Evolutionary conservation across 306 rosid genomes (phyloP).

Genomic region (Castanea mollissima): DNA sequence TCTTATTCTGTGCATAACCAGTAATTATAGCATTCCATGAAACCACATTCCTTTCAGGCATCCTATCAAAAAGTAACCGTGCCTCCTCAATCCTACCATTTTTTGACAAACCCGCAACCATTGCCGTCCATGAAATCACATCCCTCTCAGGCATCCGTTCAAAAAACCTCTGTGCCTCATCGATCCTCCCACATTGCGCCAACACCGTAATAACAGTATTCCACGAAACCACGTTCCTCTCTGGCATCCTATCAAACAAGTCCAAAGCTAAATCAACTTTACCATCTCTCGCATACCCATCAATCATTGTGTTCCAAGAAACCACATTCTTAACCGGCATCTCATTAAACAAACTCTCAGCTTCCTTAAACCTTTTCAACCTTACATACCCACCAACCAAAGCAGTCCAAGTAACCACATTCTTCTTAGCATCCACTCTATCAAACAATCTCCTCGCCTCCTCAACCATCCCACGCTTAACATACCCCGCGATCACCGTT

Average conservation of each 20-base stretch:
- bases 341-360: conserved; percentile 35
- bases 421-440: conserved; percentile 39
- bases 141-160: conserved; percentile 40
- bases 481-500: conserved; percentile 39
- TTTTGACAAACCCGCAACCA: conserved; percentile 39
- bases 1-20: conserved; percentile 38
- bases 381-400: conserved; percentile 42
- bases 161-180: conserved; percentile 36
- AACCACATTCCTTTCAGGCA: conserved; percentile 42
- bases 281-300: conserved; percentile 36
- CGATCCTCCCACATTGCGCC: conserved; percentile 30
- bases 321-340: conserved; percentile 53
- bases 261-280: conserved; percentile 31
- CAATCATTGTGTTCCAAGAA: conserved; percentile 58
- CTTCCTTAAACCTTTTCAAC: conserved; percentile 32
- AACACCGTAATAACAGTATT: conserved; percentile 39
- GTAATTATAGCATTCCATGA: conserved; percentile 54
- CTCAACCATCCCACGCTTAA: conserved; percentile 36
- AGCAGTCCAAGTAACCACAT: conserved; percentile 56
- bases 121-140: conserved; percentile 51
- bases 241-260: conserved; percentile 42
- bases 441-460: conserved; percentile 47
- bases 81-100: conserved; percentile 52
- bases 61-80: conserved; percentile 33
- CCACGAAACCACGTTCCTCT: conserved; percentile 53